Evolutionary conservation across 2,329 filamentous ascomycete genomes (phyloP), one percentile per base, ranked within the genome.

Genomic region (Paraconiothyrium sp.): DNA sequence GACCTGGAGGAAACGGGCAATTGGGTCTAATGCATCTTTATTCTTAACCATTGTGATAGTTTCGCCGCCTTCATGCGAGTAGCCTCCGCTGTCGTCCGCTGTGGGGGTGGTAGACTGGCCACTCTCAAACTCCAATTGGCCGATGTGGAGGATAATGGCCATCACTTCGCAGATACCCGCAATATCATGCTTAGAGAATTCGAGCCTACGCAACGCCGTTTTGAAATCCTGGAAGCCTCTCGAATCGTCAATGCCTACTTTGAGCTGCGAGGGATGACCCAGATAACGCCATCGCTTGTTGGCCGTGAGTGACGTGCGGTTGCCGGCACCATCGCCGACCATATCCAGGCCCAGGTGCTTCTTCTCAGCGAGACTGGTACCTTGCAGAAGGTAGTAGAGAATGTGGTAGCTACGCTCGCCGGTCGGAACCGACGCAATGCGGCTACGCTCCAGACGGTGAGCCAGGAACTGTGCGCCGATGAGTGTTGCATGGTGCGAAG

Each of bases 201-300:
- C 95, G 14, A 99, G 86, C 79, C 97, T 97, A 67, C 94, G 88
- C 52, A 99, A 83, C 1, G 95, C 95, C 0, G 92, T 97, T 83
- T 98, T 98, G 85, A 99, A 98, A 57, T 98, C 90, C 75, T 97
- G 92, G 79, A 99, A 99, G 4, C 94, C 95, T 73, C 97, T 94
- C 1, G 90, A 86, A 74, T 99, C 95, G 73, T 99, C 97, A 76
- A 99, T 94, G 60, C 95, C 95, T 32, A 98, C 93, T 78, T 97
- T 98, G 67, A 99, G 86, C 80, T 99, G 95, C 0, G 94, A 97
- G 0, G 94, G 95, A 71, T 99, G 95, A 3, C 95, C 95, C 3
- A 99, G 86, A 75, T 97, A 99, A 76, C 93, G 92, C 95, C 95
- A 99, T 79, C 95, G 86, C 81, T 93, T 96, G 72, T 90, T 88